Conservation (phyloP, 352 stramenopile species). For the Globisporangium ultimum region DNA sequence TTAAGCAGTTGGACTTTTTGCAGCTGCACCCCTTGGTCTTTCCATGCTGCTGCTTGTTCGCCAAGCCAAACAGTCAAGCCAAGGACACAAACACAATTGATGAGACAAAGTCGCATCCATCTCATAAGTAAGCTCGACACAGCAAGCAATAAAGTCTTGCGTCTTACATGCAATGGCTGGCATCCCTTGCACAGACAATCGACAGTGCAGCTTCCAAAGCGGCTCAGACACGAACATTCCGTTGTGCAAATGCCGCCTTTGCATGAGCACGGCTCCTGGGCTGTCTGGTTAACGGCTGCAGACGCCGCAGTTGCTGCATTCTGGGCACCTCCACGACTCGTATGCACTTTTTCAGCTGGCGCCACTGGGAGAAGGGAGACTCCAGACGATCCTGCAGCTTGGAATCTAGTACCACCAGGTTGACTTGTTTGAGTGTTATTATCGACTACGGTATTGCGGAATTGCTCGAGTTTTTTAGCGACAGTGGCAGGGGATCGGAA, state of each 20-base stretch:
- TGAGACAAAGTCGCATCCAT: too few species aligned
- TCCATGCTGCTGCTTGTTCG: conserved; percentile 21
- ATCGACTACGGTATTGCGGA: conserved; percentile 10
- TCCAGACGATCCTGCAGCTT: neutral
- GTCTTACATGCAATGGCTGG: conserved; percentile 15
- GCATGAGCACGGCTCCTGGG: conserved; percentile 29
- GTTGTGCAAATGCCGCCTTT: conserved; percentile 32
- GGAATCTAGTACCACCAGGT: neutral
- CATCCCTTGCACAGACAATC: conserved; percentile 46
- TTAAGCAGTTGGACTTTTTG: conserved; percentile 97
- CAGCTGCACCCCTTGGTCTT: conserved; percentile 89
- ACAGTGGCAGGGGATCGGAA: conserved; percentile 30
- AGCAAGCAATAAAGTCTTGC: too few species aligned
- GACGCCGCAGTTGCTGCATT: too few species aligned
- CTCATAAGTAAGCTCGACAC: too few species aligned
- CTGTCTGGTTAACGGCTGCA: neutral
- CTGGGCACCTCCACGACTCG: too few species aligned
- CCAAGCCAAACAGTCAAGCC: too few species aligned
- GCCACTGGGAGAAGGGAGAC: too few species aligned
- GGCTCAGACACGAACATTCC: conserved; percentile 41
- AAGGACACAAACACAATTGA: too few species aligned
- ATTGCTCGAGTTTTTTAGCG: conserved; percentile 19
- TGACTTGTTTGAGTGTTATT: too few species aligned
- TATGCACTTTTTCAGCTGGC: too few species aligned
- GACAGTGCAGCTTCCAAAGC: conserved; percentile 32